phyloP scores from a whole-genome alignment of 345 rosid species.

The Abelmoschus esculentus region DNA sequence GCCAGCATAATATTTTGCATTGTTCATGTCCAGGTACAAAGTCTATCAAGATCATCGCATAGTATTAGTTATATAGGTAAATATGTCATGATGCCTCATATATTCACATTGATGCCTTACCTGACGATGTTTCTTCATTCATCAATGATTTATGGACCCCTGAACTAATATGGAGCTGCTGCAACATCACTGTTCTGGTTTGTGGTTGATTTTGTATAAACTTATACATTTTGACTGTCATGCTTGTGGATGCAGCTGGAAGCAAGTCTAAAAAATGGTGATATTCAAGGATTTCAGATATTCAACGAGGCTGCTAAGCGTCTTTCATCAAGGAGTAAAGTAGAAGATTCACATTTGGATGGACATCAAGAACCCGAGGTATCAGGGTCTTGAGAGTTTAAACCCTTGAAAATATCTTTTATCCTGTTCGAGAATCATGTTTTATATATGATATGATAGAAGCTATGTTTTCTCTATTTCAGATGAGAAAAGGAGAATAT shows the following conservation, averaged over 20 bases:
- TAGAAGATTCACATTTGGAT: slow-evolving; percentile 22
- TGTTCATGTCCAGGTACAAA: slow-evolving; percentile 76
- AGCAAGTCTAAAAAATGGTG: slow-evolving; percentile 77
- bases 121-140: background rate
- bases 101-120: background rate
- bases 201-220: background rate
- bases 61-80: background rate
- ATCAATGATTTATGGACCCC: background rate
- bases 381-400: background rate
- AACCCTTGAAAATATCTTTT: background rate
- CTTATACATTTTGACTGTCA: background rate
- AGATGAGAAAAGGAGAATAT: slow-evolving; percentile 24
- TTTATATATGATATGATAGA: slow-evolving; percentile 11
- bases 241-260: slow-evolving; percentile 51
- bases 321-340: slow-evolving; percentile 26
- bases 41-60: background rate
- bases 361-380: slow-evolving; percentile 34
- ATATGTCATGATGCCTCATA: slow-evolving; percentile 1
- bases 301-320: slow-evolving; percentile 32
- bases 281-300: slow-evolving; percentile 51
- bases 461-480: background rate
- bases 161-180: background rate
- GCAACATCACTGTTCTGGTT: background rate
- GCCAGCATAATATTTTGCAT: slow-evolving; percentile 80
- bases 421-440: background rate